Evolutionary conservation across 2,329 filamentous ascomycete genomes (phyloP), one percentile per base, ranked within the genome.

Genomic region (Sclerotinia trifoliorum): DNA sequence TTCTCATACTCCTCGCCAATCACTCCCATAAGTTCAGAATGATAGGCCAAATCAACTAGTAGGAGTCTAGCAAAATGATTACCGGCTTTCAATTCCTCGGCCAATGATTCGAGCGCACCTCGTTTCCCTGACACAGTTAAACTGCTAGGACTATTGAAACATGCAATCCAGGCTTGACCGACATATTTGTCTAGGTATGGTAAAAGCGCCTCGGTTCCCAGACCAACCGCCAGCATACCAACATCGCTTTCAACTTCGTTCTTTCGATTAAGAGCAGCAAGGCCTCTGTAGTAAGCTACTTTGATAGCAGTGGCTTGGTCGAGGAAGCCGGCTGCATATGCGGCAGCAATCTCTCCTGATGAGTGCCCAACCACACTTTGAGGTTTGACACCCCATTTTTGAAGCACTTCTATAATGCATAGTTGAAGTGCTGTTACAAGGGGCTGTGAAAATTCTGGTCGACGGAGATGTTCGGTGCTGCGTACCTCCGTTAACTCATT

Each of bases 351-450:
- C 68, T 84, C 83, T 8, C 82, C 82, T 54, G 76, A 79, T 0
- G 81, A 83, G 71, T 84, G 82, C 0, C 82, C 81, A 5, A 79
- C 75, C 0, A 83, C 80, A 2, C 74, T 77, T 0, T 70, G 61
- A 0, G 82, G 79, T 5, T 68, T 71, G n/a, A 84, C 73, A 4
- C 77, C 78, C 78, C 79, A 83, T 1, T 79, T 78, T n/a, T 78
- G 49, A 0, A 85, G 75, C 7, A 85, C 74, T 5, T 80, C 75
- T 0, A 81, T 78, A 5, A 85, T 71, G 1, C 78, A 72, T 29
- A 85, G 74, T 72, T 85, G 83, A 1, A 85, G 69, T 0, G 82
- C 80, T 0, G 81, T 82, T 68, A 78, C 80, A 77, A 79, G 74
- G 69, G 81, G 80, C 71, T 82, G 80, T 26, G 54, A 52, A 49